phyloP scores from a whole-genome alignment of 352 stramenopile species.

The Albugo candida region DNA sequence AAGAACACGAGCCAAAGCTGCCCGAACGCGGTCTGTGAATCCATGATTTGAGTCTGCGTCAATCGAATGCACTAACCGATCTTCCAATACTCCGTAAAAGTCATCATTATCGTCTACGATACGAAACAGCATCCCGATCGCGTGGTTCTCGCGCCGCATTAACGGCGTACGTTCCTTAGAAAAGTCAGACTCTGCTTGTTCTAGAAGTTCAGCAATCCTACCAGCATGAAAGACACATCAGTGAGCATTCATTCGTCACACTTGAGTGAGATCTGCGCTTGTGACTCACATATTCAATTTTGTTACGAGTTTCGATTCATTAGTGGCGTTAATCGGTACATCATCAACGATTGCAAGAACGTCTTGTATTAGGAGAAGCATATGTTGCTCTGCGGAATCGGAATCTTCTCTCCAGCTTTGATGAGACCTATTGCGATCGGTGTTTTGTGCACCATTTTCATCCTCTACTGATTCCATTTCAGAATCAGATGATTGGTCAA shows the following conservation, averaged over 20 bases:
- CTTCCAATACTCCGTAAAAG: conserved; percentile 26
- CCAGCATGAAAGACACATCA: not conserved
- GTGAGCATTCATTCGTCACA: not conserved
- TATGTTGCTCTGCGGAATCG: too few relatives aligned
- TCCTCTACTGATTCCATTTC: too few relatives aligned
- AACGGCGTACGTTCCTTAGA: conserved; percentile 48
- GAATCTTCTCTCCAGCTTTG: too few relatives aligned
- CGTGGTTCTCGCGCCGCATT: conserved; percentile 53
- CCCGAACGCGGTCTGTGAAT: conserved; percentile 27
- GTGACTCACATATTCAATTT: too few relatives aligned
- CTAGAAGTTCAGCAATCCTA: conserved; percentile 56
- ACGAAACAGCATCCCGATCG: conserved; percentile 58
- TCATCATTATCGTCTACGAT: conserved; percentile 67
- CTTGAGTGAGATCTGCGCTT: not conserved
- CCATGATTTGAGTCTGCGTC: not conserved
- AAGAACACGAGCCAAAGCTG: conserved; percentile 42
- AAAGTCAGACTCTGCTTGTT: conserved; percentile 58
- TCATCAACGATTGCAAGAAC: not conserved
- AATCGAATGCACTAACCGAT: conserved; percentile 5
- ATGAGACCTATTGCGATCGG: too few relatives aligned
- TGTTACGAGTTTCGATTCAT: not conserved
- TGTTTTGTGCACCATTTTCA: too few relatives aligned
- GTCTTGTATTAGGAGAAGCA: too few relatives aligned
- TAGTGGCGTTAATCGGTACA: not conserved
- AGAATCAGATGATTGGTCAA: too few relatives aligned